Evolutionary conservation across 768 basidiomycete species (phyloP).

Genomic region (Tulasnella sp.): DNA sequence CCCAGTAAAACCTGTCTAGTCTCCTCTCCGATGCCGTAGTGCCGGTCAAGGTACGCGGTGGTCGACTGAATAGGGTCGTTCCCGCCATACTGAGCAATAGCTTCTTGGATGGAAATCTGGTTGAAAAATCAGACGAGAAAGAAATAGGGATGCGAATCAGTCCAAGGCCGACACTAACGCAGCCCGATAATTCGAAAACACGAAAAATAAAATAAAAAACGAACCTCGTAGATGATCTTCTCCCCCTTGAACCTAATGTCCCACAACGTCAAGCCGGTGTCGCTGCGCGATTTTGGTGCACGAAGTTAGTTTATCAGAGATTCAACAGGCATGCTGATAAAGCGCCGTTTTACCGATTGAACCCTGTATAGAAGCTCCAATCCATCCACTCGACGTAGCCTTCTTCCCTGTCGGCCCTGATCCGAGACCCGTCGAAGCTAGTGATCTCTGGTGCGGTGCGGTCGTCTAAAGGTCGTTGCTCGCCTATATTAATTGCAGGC

Average conservation of each 20-base stretch:
- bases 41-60: conserved; percentile 26
- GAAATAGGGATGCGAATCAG: too few relatives aligned
- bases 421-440: not conserved
- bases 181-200: too few relatives aligned
- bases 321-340: not conserved
- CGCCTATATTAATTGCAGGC: not conserved
- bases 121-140: too few relatives aligned
- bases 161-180: too few relatives aligned
- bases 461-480: conserved; percentile 17
- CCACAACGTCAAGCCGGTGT: conserved; percentile 27
- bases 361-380: conserved; percentile 28
- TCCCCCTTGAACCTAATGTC: conserved; percentile 31
- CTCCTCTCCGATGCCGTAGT: conserved; percentile 27
- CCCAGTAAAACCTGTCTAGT: not conserved
- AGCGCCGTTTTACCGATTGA: conserved; percentile 17
- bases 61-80: conserved; percentile 29
- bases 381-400: conserved; percentile 28
- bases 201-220: too few relatives aligned
- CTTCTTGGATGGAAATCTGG: conserved; percentile 24
- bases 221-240: conserved; percentile 27
- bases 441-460: not conserved
- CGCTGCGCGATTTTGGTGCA: not conserved
- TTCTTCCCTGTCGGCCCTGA: conserved; percentile 21
- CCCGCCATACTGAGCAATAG: conserved; percentile 26
- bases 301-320: not conserved